These are phyloP conservation scores for Penicillium pancosmium DNA, from an alignment of 495 filamentous ascomycete species.

Conservation along the genomic window DNA sequence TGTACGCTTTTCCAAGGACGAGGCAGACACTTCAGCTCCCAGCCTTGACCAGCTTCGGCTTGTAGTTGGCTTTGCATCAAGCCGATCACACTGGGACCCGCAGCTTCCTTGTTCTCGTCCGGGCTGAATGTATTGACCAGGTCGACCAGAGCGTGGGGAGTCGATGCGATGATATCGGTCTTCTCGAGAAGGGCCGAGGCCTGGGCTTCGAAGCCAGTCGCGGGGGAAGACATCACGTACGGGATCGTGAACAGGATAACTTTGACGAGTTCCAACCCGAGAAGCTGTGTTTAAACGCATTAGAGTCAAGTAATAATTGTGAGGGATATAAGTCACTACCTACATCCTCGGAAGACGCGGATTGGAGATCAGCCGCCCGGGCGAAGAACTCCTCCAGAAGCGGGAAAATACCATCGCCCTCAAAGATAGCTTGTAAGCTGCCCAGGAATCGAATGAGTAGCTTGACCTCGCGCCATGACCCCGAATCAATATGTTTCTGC, in stretches of 20 bases:
- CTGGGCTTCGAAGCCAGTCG: constrained; percentile 64
- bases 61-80: constrained; percentile 86
- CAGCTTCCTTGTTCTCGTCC: constrained; percentile 51
- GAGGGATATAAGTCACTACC: constrained; percentile 38
- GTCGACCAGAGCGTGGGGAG: constrained; percentile 78
- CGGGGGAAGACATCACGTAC: constrained; percentile 79
- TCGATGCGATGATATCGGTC: constrained; percentile 86
- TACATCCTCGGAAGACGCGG: constrained; percentile 86
- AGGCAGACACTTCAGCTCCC: constrained; percentile 82
- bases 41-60: constrained; percentile 65
- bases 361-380: constrained; percentile 85
- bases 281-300: constrained; percentile 37
- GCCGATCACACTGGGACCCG: constrained; percentile 72
- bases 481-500: constrained; percentile 64
- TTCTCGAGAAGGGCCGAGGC: constrained; percentile 82
- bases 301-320: no score
- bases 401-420: constrained; percentile 84
- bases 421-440: constrained; percentile 75
- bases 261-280: constrained; percentile 89
- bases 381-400: constrained; percentile 83
- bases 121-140: constrained; percentile 80
- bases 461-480: constrained; percentile 90
- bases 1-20: constrained; percentile 72
- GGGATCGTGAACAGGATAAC: constrained; percentile 92
- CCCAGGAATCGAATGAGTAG: constrained; percentile 84